A percentile compares a stretch with the other conserved stretches of the same genome.
These are phyloP conservation scores for Candida cerambycidarum DNA, from an alignment of 805 yeast genomes.

Conservation along the genomic window DNA sequence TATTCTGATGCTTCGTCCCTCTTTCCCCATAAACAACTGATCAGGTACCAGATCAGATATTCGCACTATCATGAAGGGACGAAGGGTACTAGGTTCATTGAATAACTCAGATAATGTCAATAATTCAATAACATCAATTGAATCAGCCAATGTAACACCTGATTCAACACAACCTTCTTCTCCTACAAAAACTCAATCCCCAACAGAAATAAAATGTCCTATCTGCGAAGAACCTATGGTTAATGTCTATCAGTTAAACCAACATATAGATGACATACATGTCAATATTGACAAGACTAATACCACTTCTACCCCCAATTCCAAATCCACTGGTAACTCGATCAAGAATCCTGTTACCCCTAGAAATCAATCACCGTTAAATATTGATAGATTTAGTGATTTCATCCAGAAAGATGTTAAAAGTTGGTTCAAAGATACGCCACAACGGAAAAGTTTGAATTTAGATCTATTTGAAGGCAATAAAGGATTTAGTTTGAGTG, in stretches of 20 bases:
- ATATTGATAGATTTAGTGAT: constrained; percentile 13
- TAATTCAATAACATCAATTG: constrained; percentile 5
- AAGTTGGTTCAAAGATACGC: constrained; percentile 36
- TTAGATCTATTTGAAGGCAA: constrained; percentile 52
- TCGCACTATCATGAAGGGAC: constrained; percentile 7
- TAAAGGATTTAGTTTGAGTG: constrained; percentile 34
- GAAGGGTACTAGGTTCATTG: constrained; percentile 25
- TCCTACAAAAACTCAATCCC: neutral
- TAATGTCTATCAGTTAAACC: constrained; percentile 54
- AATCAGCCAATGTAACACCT: neutral
- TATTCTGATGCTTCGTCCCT: no score
- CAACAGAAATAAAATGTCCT: constrained; percentile 50
- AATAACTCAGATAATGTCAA: constrained; percentile 18
- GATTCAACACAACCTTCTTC: neutral
- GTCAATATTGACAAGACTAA: constrained; percentile 18
- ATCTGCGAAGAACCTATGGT: constrained; percentile 64
- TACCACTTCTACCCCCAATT: neutral
- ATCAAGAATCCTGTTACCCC: neutral
- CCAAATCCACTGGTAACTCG: neutral
- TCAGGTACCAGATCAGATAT: neutral
- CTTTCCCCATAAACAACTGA: neutral
- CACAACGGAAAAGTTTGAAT: constrained; percentile 39
- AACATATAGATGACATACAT: constrained; percentile 73
- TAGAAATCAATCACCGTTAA: constrained; percentile 3
- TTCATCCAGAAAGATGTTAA: constrained; percentile 36